Evolutionary conservation across 495 filamentous ascomycete species (phyloP).

Genomic region (Podospora fimiseda): DNA sequence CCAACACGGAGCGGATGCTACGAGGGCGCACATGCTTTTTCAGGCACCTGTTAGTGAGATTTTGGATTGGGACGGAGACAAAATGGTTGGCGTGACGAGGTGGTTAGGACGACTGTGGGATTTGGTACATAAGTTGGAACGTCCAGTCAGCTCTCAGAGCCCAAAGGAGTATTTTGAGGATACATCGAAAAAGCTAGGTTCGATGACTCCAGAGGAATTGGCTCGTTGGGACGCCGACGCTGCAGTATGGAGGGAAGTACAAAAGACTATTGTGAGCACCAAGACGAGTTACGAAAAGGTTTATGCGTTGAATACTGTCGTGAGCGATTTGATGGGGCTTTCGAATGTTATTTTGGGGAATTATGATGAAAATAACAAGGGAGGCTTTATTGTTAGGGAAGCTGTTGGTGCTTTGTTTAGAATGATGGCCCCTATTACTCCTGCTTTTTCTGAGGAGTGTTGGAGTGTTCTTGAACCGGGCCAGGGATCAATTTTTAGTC

Average conservation of each 20-base stretch:
- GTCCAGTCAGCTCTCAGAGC: not conserved
- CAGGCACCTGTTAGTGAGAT: slow-evolving; percentile 76
- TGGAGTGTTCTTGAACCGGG: slow-evolving; percentile 54
- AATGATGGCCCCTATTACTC: slow-evolving; percentile 70
- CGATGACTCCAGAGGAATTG: slow-evolving; percentile 16
- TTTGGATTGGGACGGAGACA: slow-evolving; percentile 81
- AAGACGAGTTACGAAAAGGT: slow-evolving; percentile 62
- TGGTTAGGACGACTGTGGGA: slow-evolving; percentile 68
- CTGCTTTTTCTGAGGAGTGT: slow-evolving; percentile 71
- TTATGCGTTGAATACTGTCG: slow-evolving; percentile 70
- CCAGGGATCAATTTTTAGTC: slow-evolving; percentile 42
- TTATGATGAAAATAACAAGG: slow-evolving; percentile 12
- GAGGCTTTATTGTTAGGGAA: slow-evolving; percentile 24
- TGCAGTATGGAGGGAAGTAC: slow-evolving; percentile 55
- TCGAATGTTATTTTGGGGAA: slow-evolving; percentile 55
- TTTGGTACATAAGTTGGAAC: slow-evolving; percentile 40
- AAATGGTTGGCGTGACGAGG: slow-evolving; percentile 71
- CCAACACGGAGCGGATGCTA: slow-evolving; percentile 75
- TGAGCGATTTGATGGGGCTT: slow-evolving; percentile 74
- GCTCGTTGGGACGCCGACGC: slow-evolving; percentile 44
- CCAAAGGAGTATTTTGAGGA: slow-evolving; percentile 28
- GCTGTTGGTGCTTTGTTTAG: slow-evolving; percentile 49
- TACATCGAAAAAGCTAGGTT: not conserved
- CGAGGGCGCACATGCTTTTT: slow-evolving; percentile 80
- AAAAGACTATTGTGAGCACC: slow-evolving; percentile 61